These are phyloP conservation scores for Aspergillus conjunctus DNA, from an alignment of 495 filamentous ascomycete genomes.

Conservation along the genomic window DNA sequence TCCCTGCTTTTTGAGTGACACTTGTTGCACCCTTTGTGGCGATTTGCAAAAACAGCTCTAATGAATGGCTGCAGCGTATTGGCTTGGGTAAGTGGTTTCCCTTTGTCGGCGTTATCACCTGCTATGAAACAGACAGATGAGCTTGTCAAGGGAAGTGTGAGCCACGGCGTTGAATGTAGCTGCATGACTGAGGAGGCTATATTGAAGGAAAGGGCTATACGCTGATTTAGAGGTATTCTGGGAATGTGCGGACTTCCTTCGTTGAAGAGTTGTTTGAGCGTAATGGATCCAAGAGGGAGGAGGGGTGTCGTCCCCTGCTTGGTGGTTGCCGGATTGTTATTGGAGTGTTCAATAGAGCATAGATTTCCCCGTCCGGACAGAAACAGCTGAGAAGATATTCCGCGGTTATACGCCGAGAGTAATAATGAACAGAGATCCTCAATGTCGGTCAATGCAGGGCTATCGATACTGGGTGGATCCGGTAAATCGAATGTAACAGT, in stretches of 20 bases:
- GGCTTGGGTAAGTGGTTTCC: not conserved
- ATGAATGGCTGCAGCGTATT: conserved; percentile 9
- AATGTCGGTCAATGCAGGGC: not conserved
- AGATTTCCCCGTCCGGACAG: not conserved
- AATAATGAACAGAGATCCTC: not conserved
- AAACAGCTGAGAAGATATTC: not conserved
- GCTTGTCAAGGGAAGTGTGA: conserved; percentile 6
- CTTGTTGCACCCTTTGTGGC: not conserved
- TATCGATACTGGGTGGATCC: not conserved
- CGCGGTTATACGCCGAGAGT: not conserved
- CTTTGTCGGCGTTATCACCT: not conserved
- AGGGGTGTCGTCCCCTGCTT: not conserved
- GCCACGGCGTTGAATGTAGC: conserved; percentile 11
- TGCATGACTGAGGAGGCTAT: conserved; percentile 11
- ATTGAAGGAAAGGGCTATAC: conserved; percentile 10
- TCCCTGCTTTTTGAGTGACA: not conserved
- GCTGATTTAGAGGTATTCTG: not conserved
- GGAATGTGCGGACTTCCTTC: not conserved
- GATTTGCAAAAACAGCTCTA: not conserved
- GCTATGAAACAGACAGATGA: conserved; percentile 7
- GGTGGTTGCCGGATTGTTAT: not conserved
- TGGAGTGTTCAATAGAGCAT: not conserved
- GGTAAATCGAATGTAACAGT: not conserved
- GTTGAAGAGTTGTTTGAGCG: conserved; percentile 1
- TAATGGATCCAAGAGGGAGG: not conserved